phyloP scores from a whole-genome alignment of 768 basidiomycete species.

The Russula compacta region DNA sequence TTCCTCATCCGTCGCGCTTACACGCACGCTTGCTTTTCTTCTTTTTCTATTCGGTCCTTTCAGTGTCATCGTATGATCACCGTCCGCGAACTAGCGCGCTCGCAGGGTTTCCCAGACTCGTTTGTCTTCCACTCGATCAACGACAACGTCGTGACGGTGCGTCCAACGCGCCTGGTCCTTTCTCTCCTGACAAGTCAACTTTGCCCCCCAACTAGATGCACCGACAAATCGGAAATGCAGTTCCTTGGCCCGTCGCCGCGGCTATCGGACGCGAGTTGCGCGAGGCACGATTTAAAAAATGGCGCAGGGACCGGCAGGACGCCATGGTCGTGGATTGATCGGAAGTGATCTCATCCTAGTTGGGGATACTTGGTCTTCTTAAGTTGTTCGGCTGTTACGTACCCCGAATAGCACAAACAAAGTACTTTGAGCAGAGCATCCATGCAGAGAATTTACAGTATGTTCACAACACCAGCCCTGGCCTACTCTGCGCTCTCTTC shows the following conservation, averaged over 20 bases:
- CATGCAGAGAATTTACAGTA: not conserved
- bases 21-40: too few relatives aligned
- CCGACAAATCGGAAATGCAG: slow-evolving; percentile 74
- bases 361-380: not conserved
- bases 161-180: slow-evolving; percentile 21
- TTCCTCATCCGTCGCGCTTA: too few relatives aligned
- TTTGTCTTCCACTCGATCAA: slow-evolving; percentile 51
- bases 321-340: slow-evolving; percentile 14
- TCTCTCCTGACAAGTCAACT: not conserved
- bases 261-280: slow-evolving; percentile 61
- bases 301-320: slow-evolving; percentile 4
- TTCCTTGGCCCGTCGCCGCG: slow-evolving; percentile 53
- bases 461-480: not conserved
- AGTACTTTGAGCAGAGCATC: not conserved
- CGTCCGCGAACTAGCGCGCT: slow-evolving; percentile 67
- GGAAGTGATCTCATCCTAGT: not conserved
- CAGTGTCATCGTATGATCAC: slow-evolving; percentile 66
- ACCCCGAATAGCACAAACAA: not conserved
- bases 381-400: not conserved
- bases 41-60: not conserved
- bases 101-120: slow-evolving; percentile 74
- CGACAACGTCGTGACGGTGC: slow-evolving; percentile 50
- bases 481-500: slow-evolving; percentile 31
- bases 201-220: slow-evolving; percentile 45
- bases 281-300: slow-evolving; percentile 38